Evolutionary conservation across 2,329 filamentous ascomycete genomes (phyloP).

Genomic region (Penicillium verrucosum): DNA sequence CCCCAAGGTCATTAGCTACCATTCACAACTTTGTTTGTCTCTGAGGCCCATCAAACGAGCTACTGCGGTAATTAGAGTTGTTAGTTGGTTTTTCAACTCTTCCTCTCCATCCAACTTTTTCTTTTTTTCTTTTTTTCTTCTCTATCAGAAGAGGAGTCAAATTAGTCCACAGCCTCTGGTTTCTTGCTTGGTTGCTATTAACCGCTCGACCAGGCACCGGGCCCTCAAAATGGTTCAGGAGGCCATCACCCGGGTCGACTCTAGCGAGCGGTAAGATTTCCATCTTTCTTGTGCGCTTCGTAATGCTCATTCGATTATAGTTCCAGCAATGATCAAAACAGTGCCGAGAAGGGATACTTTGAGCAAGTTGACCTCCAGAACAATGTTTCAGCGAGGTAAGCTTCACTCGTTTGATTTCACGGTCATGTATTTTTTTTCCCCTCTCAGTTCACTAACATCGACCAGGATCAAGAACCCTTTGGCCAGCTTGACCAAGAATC

Average conservation of each 20-base stretch:
- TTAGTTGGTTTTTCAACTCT: neutral
- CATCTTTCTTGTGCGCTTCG: neutral
- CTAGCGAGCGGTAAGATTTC: conserved; percentile 1
- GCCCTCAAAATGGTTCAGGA: conserved; percentile 11
- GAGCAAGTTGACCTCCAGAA: conserved; percentile 27
- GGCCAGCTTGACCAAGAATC: conserved; percentile 37
- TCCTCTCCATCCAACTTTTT: neutral
- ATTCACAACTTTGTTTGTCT: neutral
- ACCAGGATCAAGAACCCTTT: conserved; percentile 48
- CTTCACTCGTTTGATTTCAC: neutral
- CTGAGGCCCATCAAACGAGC: neutral
- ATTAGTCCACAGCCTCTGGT: neutral
- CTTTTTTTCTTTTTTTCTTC: neutral
- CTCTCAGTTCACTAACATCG: neutral
- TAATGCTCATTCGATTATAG: conserved; percentile 2
- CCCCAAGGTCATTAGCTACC: neutral
- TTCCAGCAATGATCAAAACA: conserved; percentile 8
- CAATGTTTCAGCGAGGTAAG: conserved; percentile 28
- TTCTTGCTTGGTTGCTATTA: neutral
- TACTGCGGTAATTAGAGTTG: neutral
- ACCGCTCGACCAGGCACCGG: neutral
- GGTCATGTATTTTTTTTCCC: neutral
- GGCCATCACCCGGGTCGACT: conserved; percentile 5
- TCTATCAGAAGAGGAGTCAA: neutral
- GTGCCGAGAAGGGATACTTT: conserved; percentile 16